Conservation (phyloP, 441 rosid genomes). For the Syzygium malaccense region DNA sequence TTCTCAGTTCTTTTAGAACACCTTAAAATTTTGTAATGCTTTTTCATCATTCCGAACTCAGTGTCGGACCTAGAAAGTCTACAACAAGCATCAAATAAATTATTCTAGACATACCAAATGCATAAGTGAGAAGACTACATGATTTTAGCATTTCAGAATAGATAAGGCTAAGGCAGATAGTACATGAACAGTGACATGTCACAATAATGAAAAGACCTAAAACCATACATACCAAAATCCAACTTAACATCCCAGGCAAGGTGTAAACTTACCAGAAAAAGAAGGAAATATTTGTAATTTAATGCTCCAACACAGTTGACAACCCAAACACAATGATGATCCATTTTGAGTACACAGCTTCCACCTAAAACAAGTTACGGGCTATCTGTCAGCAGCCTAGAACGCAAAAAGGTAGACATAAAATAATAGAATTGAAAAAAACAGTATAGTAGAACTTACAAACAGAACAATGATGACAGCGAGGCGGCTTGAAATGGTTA, state of each 20-base stretch:
- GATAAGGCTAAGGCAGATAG: neutral
- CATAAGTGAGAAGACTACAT: neutral
- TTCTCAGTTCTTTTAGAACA: neutral
- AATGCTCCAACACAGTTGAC: constrained; percentile 88
- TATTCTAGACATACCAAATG: neutral
- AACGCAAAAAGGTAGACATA: neutral
- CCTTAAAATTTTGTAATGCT: neutral
- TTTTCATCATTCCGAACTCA: neutral
- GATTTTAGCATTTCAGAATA: neutral
- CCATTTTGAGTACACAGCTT: constrained; percentile 84
- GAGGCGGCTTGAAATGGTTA: constrained; percentile 74
- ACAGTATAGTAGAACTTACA: constrained; percentile 35
- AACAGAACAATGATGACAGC: constrained; percentile 90
- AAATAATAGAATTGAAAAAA: neutral
- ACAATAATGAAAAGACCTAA: neutral
- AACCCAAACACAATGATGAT: constrained; percentile 96
- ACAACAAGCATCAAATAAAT: neutral
- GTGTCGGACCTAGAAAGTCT: neutral
- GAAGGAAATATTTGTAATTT: constrained; percentile 82
- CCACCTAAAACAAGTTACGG: constrained; percentile 45
- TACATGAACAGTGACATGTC: neutral
- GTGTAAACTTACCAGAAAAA: constrained; percentile 58
- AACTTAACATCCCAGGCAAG: neutral
- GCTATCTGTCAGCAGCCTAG: neutral
- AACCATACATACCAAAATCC: neutral